Evolutionary conservation across 2,329 filamentous ascomycete genomes (phyloP).

Genomic region (Fusarium liriodendri): DNA sequence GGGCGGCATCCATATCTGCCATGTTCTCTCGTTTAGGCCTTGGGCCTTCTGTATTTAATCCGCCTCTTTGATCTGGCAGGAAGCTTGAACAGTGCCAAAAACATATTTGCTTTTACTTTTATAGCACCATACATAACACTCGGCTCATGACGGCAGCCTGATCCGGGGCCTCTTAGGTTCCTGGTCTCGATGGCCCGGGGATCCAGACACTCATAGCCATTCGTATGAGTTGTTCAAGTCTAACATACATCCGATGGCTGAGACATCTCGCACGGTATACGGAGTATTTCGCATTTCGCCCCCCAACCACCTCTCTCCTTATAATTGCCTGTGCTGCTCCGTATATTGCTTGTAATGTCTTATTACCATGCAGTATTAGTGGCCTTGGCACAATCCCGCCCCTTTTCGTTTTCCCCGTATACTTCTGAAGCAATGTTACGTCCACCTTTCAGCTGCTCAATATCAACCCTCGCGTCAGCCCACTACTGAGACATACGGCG

Average conservation of each 20-base stretch:
- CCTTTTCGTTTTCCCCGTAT: not conserved
- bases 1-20: not conserved
- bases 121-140: not conserved
- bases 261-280: not conserved
- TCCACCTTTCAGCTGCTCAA: not conserved
- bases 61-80: not conserved
- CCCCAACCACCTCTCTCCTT: not conserved
- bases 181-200: not conserved
- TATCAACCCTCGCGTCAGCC: not conserved
- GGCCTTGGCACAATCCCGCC: not conserved
- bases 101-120: not conserved
- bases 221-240: not conserved
- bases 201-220: not conserved
- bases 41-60: not conserved
- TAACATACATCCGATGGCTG: not conserved
- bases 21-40: not conserved
- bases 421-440: not conserved
- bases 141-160: not conserved
- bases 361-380: not conserved
- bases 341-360: not conserved
- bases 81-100: not conserved
- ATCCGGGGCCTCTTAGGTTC: not conserved
- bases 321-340: not conserved
- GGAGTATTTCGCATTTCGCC: not conserved
- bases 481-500: not conserved